Percentiles rank a stretch among this genome's conserved stretches.
phyloP scores from a whole-genome alignment of 2,329 filamentous ascomycete species.

The Fusarium concolor region DNA sequence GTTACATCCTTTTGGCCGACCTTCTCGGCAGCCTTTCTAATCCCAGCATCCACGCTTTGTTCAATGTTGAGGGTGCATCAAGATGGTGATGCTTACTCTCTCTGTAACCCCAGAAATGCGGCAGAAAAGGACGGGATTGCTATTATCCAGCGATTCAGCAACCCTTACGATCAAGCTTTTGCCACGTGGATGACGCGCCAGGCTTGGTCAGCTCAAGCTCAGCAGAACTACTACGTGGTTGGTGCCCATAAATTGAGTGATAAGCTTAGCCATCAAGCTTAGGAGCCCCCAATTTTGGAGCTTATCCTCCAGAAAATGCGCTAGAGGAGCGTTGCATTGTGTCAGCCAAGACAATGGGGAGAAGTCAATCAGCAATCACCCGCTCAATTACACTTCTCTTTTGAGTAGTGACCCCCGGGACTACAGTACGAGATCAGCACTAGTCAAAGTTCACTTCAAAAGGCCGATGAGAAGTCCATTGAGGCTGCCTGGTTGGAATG shows the following conservation, averaged over 20 bases:
- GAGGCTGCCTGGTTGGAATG: constrained; percentile 2
- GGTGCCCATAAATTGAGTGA: background rate
- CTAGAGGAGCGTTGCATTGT: constrained; percentile 10
- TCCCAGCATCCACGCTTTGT: background rate
- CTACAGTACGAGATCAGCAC: constrained; percentile 25
- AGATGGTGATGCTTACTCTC: background rate
- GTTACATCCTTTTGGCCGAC: background rate
- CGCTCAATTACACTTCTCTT: constrained; percentile 19
- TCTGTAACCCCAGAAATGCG: background rate
- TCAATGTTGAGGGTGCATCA: background rate
- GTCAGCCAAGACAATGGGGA: constrained; percentile 16
- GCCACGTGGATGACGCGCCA: constrained; percentile 27
- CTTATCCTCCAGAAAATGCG: background rate
- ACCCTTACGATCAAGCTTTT: constrained; percentile 9
- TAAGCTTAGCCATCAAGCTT: constrained; percentile 39
- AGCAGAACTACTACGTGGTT: constrained; percentile 4
- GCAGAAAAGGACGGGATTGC: background rate
- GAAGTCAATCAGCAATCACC: background rate
- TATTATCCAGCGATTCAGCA: background rate
- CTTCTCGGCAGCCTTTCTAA: background rate
- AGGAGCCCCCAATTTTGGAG: background rate
- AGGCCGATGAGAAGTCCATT: too few species aligned
- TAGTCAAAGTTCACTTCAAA: background rate
- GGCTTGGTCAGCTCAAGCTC: constrained; percentile 23
- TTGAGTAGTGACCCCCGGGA: constrained; percentile 31